These are phyloP conservation scores for Nematodospora valgi DNA, from an alignment of 805 yeast genomes.

Conservation along the genomic window DNA sequence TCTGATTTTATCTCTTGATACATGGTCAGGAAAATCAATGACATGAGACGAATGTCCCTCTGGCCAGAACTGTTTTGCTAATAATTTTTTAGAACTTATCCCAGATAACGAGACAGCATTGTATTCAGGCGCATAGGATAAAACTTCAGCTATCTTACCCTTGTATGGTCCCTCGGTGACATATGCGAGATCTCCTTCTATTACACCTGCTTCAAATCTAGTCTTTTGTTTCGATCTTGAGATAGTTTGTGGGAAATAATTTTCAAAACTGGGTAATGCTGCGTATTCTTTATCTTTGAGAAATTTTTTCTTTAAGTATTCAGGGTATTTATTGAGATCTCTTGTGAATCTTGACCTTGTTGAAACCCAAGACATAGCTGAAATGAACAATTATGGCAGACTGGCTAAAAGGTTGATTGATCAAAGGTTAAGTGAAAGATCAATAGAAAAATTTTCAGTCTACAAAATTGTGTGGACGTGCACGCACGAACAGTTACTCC, in stretches of 20 bases:
- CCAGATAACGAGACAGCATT: slow-evolving; percentile 67
- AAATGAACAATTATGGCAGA: slow-evolving; percentile 26
- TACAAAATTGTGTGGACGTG: no score
- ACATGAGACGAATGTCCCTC: slow-evolving; percentile 71
- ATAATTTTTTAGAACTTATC: slow-evolving; percentile 60
- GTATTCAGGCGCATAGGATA: slow-evolving; percentile 53
- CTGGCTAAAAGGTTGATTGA: not conserved
- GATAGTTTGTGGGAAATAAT: slow-evolving; percentile 13
- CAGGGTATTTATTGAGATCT: slow-evolving; percentile 31
- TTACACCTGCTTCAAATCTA: slow-evolving; percentile 52
- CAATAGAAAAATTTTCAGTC: slow-evolving; percentile 6
- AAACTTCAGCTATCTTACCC: slow-evolving; percentile 72
- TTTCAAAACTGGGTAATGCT: slow-evolving; percentile 35
- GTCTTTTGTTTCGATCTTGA: slow-evolving; percentile 34
- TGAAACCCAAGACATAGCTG: slow-evolving; percentile 16
- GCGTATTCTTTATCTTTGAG: slow-evolving; percentile 19
- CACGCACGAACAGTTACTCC: no score
- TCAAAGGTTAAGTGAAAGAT: not conserved
- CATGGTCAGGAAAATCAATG: slow-evolving; percentile 61
- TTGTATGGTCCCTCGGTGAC: slow-evolving; percentile 64
- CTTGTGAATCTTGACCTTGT: slow-evolving; percentile 33
- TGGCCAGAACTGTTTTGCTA: slow-evolving; percentile 73
- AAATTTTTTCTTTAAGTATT: slow-evolving; percentile 25
- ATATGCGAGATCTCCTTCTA: slow-evolving; percentile 77
- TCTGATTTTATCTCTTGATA: slow-evolving; percentile 59